A percentile compares a stretch with the other conserved stretches of the same genome.
These are phyloP conservation scores for Moesziomyces parantarcticus DNA, from an alignment of 1,284 basidiomycete species.

Conservation along the genomic window DNA sequence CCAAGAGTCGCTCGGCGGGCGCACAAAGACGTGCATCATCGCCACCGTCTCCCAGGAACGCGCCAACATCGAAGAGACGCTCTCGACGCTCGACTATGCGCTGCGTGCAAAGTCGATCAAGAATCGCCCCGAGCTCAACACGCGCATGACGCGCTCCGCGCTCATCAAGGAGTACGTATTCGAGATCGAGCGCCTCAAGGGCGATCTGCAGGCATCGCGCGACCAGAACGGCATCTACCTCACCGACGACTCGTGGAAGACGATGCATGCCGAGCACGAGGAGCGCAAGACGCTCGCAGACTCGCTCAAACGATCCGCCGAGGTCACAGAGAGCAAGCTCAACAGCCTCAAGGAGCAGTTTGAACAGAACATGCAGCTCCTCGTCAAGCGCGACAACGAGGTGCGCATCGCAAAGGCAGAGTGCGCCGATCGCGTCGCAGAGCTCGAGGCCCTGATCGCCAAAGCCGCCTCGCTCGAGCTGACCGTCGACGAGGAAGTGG, in stretches of 20 bases:
- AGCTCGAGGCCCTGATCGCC: slow-evolving; percentile 48
- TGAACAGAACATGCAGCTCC: slow-evolving; percentile 64
- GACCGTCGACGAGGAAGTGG: slow-evolving; percentile 70
- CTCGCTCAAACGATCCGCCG: slow-evolving; percentile 52
- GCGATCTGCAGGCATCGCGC: slow-evolving; percentile 76
- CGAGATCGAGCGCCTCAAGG: slow-evolving; percentile 94
- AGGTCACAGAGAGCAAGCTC: slow-evolving; percentile 63
- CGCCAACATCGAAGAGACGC: slow-evolving; percentile 90
- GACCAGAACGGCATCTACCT: slow-evolving; percentile 64
- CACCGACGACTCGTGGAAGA: slow-evolving; percentile 56
- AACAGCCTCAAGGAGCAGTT: slow-evolving; percentile 64
- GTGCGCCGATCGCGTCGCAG: slow-evolving; percentile 42
- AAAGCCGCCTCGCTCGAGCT: slow-evolving; percentile 39
- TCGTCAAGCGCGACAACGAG: slow-evolving; percentile 61
- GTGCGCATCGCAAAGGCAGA: slow-evolving; percentile 46
- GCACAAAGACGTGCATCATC: slow-evolving; percentile 97
- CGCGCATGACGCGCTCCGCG: slow-evolving; percentile 89
- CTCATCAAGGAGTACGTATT: slow-evolving; percentile 92
- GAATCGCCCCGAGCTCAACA: slow-evolving; percentile 95
- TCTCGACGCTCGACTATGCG: slow-evolving; percentile 97
- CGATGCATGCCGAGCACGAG: slow-evolving; percentile 57
- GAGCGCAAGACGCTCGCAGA: slow-evolving; percentile 49
- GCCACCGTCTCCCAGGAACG: slow-evolving; percentile 75
- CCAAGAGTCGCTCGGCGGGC: slow-evolving; percentile 98
- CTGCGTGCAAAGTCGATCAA: slow-evolving; percentile 93